phyloP scores from a whole-genome alignment of 495 filamentous ascomycete species.

The Tuber calosporum region DNA sequence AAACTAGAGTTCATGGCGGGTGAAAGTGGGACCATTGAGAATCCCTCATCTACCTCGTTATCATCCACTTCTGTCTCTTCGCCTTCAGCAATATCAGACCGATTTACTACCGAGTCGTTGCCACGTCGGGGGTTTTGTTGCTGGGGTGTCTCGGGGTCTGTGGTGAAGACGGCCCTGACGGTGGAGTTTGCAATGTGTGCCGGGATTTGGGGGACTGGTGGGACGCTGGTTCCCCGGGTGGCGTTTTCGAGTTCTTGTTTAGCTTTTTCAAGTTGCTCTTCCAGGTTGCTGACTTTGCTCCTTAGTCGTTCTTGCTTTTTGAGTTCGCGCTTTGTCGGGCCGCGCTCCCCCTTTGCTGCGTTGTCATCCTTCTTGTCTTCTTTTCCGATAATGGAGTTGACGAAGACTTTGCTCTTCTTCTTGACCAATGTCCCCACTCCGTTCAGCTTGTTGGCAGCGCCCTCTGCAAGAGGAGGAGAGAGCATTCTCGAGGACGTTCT shows the following conservation, averaged over 20 bases:
- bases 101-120: neutral
- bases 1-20: slow-evolving; percentile 27
- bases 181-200: slow-evolving; percentile 6
- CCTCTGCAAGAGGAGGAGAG: slow-evolving; percentile 14
- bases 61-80: slow-evolving; percentile 34
- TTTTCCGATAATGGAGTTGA: slow-evolving; percentile 18
- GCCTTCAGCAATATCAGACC: slow-evolving; percentile 10
- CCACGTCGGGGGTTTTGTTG: neutral
- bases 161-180: slow-evolving; percentile 13
- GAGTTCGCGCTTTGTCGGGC: slow-evolving; percentile 28
- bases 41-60: slow-evolving; percentile 10
- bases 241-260: slow-evolving; percentile 28
- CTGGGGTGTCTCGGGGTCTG: slow-evolving; percentile 15
- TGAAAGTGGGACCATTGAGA: slow-evolving; percentile 18
- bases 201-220: slow-evolving; percentile 15
- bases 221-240: slow-evolving; percentile 16
- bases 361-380: slow-evolving; percentile 15
- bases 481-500: slow-evolving; percentile 12
- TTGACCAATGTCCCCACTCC: slow-evolving; percentile 29
- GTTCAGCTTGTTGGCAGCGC: slow-evolving; percentile 21
- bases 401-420: slow-evolving; percentile 33
- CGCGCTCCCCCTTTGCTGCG: slow-evolving; percentile 7
- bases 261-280: slow-evolving; percentile 34
- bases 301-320: slow-evolving; percentile 35
- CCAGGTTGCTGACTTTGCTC: slow-evolving; percentile 39